Percentiles rank a stretch among this genome's conserved stretches.
phyloP scores from a whole-genome alignment of 805 yeast species.

The Wickerhamomyces hampshirensis region DNA sequence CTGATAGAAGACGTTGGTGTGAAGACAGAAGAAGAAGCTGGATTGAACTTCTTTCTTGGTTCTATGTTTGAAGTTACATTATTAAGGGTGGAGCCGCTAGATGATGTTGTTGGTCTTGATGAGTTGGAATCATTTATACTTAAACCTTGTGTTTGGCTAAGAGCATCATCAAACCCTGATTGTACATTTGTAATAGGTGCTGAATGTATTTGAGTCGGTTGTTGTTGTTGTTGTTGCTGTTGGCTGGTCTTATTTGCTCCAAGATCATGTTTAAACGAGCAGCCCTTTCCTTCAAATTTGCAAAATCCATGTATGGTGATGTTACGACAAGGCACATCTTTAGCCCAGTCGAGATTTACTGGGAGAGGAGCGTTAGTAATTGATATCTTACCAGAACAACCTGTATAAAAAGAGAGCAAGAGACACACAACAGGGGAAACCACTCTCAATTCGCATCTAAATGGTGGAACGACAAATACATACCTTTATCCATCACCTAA shows the following conservation, averaged over 20 bases:
- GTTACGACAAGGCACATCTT: constrained; percentile 77
- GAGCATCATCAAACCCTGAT: too few relatives aligned
- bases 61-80: not conserved
- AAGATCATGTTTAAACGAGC: constrained; percentile 69
- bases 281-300: constrained; percentile 82
- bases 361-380: too few relatives aligned
- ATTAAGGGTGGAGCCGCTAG: not conserved
- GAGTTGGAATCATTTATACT: not conserved
- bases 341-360: constrained; percentile 45
- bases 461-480: constrained; percentile 1
- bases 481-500: constrained; percentile 14
- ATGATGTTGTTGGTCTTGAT: not conserved
- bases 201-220: constrained; percentile 1
- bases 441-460: not conserved
- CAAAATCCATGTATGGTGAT: constrained; percentile 84
- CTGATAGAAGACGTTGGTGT: constrained; percentile 32
- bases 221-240: constrained; percentile 7
- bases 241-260: constrained; percentile 19
- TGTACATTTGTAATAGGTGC: too few relatives aligned
- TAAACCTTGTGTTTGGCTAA: not conserved
- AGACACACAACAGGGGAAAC: not conserved
- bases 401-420: too few relatives aligned
- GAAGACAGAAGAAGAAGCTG: constrained; percentile 50
- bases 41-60: constrained; percentile 43
- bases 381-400: too few relatives aligned